These are phyloP conservation scores for Cyclostephanos invisitatus DNA, from an alignment of 108 stramenopile genomes.

Conservation along the genomic window DNA sequence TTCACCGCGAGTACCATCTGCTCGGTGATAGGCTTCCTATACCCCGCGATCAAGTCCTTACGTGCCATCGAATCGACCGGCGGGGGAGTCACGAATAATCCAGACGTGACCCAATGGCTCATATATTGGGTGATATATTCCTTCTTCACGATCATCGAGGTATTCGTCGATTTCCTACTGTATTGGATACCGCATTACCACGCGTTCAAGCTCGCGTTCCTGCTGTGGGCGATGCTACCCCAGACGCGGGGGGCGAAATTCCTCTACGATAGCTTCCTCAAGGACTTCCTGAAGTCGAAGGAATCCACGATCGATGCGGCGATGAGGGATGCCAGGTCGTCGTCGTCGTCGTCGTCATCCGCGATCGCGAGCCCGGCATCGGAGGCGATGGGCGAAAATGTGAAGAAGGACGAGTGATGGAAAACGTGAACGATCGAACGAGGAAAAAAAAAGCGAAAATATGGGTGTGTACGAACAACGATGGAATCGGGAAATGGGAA, in stretches of 20 bases:
- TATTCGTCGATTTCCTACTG: constrained; percentile 79
- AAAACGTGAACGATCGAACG: no score
- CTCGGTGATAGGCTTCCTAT: constrained; percentile 87
- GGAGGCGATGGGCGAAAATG: constrained; percentile 19
- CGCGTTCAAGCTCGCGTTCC: constrained; percentile 92
- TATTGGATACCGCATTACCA: constrained; percentile 97
- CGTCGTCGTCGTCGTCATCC: no score
- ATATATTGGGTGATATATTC: constrained; percentile 95
- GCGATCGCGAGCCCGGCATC: constrained; percentile 19
- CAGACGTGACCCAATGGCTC: constrained; percentile 94
- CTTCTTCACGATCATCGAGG: constrained; percentile 90
- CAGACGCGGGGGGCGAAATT: constrained; percentile 90
- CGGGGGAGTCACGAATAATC: constrained; percentile 33
- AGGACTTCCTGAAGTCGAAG: constrained; percentile 84
- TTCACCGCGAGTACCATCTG: constrained; percentile 74
- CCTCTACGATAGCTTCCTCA: constrained; percentile 86
- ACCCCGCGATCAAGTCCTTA: constrained; percentile 88
- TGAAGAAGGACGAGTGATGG: constrained; percentile 34
- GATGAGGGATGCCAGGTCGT: constrained; percentile 72
- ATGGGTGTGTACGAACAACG: no score
- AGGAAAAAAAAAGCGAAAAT: no score
- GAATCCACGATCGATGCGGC: constrained; percentile 82
- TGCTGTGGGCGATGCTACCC: constrained; percentile 92
- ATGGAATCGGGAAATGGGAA: no score
- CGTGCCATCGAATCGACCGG: constrained; percentile 82